Evolutionary conservation across 176 grass and related monocot species (phyloP).

Genomic region (Dendrocalamus sinicus): DNA sequence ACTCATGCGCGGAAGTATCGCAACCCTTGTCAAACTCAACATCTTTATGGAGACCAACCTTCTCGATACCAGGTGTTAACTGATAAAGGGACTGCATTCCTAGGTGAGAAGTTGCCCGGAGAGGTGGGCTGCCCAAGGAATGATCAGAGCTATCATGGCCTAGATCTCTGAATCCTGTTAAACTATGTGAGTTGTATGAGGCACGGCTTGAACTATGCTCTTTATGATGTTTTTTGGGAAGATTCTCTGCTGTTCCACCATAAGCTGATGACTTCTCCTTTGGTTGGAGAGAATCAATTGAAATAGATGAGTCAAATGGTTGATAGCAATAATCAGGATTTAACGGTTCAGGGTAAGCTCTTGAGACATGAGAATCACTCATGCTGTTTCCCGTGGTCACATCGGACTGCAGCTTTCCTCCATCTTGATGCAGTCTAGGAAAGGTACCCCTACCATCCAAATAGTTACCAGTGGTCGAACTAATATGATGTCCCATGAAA

Average conservation of each 20-base stretch:
- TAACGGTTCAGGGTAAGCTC: constrained; percentile 37
- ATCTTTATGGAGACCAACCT: constrained; percentile 27
- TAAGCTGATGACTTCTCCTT: constrained; percentile 40
- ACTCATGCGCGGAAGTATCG: constrained; percentile 37
- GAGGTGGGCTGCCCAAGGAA: constrained; percentile 39
- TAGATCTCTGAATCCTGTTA: constrained; percentile 44
- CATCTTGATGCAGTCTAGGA: constrained; percentile 41
- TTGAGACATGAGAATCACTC: constrained; percentile 47
- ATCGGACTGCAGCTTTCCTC: constrained; percentile 40
- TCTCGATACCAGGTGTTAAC: constrained; percentile 40
- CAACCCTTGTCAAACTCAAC: constrained; percentile 33
- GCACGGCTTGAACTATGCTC: constrained; percentile 30
- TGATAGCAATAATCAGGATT: constrained; percentile 31
- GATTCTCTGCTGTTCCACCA: constrained; percentile 33
- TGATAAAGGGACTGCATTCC: constrained; percentile 27
- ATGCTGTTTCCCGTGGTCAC: constrained; percentile 13
- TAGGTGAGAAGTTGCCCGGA: constrained; percentile 46
- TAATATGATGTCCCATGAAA: constrained; percentile 26
- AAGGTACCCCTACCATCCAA: constrained; percentile 39
- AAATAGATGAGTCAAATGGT: constrained; percentile 32
- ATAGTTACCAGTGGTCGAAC: constrained; percentile 31
- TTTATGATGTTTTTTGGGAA: constrained; percentile 45
- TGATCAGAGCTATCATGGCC: constrained; percentile 34
- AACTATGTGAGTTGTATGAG: constrained; percentile 41
- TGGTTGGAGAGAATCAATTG: constrained; percentile 31